phyloP scores from a whole-genome alignment of 202 grass and related monocot species.

The Elaeis oleifera region DNA sequence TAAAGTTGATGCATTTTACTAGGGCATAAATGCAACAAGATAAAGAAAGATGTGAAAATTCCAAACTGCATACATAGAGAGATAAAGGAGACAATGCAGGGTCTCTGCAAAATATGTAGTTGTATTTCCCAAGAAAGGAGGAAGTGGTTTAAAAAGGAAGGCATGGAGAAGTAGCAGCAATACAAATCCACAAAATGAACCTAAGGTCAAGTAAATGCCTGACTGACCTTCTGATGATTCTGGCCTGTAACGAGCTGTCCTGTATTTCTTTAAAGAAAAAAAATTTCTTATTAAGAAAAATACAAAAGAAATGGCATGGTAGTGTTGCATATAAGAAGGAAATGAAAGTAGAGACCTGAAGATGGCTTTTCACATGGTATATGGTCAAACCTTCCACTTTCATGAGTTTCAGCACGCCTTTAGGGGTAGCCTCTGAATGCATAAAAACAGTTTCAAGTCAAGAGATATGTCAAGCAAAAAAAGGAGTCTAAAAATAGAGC shows the following conservation, averaged over 20 bases:
- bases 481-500: neutral
- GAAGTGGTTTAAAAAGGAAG: too few relatives aligned
- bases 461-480: neutral
- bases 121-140: too few relatives aligned
- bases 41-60: too few relatives aligned
- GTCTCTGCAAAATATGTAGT: too few relatives aligned
- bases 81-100: too few relatives aligned
- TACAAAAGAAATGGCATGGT: neutral
- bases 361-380: slow-evolving; percentile 22
- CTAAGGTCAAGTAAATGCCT: neutral
- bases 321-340: neutral
- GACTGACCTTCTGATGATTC: slow-evolving; percentile 23
- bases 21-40: too few relatives aligned
- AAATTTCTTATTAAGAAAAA: neutral
- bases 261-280: slow-evolving; percentile 17
- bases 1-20: too few relatives aligned
- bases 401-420: slow-evolving; percentile 22
- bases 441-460: neutral
- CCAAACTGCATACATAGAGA: too few relatives aligned
- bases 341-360: slow-evolving; percentile 2
- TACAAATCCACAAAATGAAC: neutral
- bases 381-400: slow-evolving; percentile 22
- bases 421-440: slow-evolving; percentile 17
- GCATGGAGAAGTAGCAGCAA: neutral
- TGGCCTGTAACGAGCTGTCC: slow-evolving; percentile 21